These are phyloP conservation scores for Rhizopogon sp. DNA, from an alignment of 768 basidiomycete species.

Conservation along the genomic window DNA sequence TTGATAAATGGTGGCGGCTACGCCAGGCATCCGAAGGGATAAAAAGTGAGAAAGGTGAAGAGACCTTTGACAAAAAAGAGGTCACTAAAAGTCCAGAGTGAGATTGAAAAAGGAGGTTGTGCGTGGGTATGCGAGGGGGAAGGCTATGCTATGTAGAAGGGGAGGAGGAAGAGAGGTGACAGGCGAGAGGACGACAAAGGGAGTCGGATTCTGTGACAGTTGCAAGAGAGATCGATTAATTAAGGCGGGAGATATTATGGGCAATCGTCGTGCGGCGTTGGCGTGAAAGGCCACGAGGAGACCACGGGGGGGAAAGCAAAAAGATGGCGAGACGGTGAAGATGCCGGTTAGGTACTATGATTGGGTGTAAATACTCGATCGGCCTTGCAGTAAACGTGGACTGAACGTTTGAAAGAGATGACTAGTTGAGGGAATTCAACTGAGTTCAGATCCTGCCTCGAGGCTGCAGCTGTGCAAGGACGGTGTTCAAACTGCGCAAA, in stretches of 20 bases:
- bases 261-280: constrained; percentile 26
- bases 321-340: constrained; percentile 1
- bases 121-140: constrained; percentile 19
- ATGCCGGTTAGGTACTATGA: not conserved
- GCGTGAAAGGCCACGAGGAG: constrained; percentile 29
- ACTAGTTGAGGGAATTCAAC: not conserved
- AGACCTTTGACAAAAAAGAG: not conserved
- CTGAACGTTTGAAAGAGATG: too few species aligned
- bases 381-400: too few species aligned
- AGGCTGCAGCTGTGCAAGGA: too few species aligned
- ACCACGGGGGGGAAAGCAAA: constrained; percentile 1
- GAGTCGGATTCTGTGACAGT: constrained; percentile 5
- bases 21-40: constrained; percentile 38
- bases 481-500: too few species aligned
- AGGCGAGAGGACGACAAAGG: constrained; percentile 22
- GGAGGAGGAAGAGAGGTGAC: constrained; percentile 9
- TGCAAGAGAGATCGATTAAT: constrained; percentile 21
- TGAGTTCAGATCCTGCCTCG: not conserved
- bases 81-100: not conserved
- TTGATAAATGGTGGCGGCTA: constrained; percentile 30
- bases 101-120: constrained; percentile 13
- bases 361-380: too few species aligned
- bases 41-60: constrained; percentile 5
- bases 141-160: constrained; percentile 20
- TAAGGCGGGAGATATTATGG: constrained; percentile 25